Percentiles rank a stretch among this genome's conserved stretches.
phyloP scores from a whole-genome alignment of 805 yeast genomes.

The Hanseniaspora meyeri region DNA sequence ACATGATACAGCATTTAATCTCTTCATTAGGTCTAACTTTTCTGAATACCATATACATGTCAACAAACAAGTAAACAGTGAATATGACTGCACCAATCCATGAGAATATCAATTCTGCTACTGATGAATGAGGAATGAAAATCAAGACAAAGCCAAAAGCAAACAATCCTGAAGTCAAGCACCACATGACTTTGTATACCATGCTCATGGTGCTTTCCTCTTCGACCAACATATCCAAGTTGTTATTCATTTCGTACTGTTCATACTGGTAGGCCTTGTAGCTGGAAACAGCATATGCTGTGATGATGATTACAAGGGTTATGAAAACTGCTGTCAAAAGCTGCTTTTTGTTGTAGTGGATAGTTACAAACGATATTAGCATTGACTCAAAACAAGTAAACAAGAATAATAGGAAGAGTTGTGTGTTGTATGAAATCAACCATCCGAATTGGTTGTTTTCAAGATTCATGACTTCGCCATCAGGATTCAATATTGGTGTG shows the following conservation, averaged over 20 bases:
- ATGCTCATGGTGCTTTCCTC: slow-evolving; percentile 26
- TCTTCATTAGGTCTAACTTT: slow-evolving; percentile 73
- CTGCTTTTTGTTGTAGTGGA: slow-evolving; percentile 48
- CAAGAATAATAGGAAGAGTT: slow-evolving; percentile 41
- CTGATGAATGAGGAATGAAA: slow-evolving; percentile 49
- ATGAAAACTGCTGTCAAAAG: slow-evolving; percentile 60
- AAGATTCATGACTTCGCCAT: slow-evolving; percentile 9
- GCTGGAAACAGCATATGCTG: slow-evolving; percentile 63
- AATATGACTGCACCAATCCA: slow-evolving; percentile 65
- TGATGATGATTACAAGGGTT: slow-evolving; percentile 60
- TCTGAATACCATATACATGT: slow-evolving; percentile 69
- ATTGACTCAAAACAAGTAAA: slow-evolving; percentile 71
- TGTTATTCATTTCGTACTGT: slow-evolving; percentile 47
- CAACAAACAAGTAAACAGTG: slow-evolving; percentile 59
- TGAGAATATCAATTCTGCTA: slow-evolving; percentile 54
- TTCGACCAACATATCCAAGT: slow-evolving; percentile 18
- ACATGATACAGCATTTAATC: slow-evolving; percentile 61
- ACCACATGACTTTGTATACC: slow-evolving; percentile 38
- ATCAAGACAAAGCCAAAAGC: slow-evolving; percentile 60
- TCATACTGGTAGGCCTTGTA: slow-evolving; percentile 29
- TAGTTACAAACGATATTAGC: slow-evolving; percentile 53
- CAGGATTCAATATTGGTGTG: slow-evolving; percentile 26
- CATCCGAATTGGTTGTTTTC: slow-evolving; percentile 24
- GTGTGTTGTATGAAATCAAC: slow-evolving; percentile 20
- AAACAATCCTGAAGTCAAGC: slow-evolving; percentile 34